A percentile compares a stretch with the other conserved stretches of the same genome.
phyloP scores from a whole-genome alignment of 139 green algal species.

The Picochlorum sp. region DNA sequence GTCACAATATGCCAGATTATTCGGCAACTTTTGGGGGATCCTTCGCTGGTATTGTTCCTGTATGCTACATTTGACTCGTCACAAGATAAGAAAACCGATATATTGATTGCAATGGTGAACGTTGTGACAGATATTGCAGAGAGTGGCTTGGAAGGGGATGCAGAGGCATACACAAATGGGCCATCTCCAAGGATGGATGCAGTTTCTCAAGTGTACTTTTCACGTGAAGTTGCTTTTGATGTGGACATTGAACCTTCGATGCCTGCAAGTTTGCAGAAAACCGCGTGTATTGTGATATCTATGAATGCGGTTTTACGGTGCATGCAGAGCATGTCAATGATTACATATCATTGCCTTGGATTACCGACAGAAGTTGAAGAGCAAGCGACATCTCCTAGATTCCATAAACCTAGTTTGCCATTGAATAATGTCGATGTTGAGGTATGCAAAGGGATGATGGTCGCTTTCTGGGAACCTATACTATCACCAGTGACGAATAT shows the following conservation, averaged over 20 bases:
- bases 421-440: not conserved
- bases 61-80: constrained; percentile 39
- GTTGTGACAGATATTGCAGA: constrained; percentile 29
- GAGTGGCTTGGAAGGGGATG: constrained; percentile 6
- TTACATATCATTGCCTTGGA: not conserved
- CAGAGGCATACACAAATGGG: constrained; percentile 9
- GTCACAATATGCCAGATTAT: constrained; percentile 42
- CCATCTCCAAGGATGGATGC: not conserved
- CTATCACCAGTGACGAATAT: constrained; percentile 40
- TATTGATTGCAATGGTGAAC: constrained; percentile 25
- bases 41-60: constrained; percentile 37
- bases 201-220: not conserved
- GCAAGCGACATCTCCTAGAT: not conserved
- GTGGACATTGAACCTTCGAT: not conserved
- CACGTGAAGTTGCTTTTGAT: not conserved
- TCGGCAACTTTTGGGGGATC: constrained; percentile 33
- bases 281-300: constrained; percentile 18
- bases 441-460: not conserved
- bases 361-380: not conserved
- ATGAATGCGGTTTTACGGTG: constrained; percentile 52
- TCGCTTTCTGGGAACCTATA: constrained; percentile 34
- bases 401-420: constrained; percentile 2
- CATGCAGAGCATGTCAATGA: constrained; percentile 20
- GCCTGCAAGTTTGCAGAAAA: not conserved
- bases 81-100: constrained; percentile 33